phyloP scores from a whole-genome alignment of 257 asterid genomes.

The Solanum commersonii region DNA sequence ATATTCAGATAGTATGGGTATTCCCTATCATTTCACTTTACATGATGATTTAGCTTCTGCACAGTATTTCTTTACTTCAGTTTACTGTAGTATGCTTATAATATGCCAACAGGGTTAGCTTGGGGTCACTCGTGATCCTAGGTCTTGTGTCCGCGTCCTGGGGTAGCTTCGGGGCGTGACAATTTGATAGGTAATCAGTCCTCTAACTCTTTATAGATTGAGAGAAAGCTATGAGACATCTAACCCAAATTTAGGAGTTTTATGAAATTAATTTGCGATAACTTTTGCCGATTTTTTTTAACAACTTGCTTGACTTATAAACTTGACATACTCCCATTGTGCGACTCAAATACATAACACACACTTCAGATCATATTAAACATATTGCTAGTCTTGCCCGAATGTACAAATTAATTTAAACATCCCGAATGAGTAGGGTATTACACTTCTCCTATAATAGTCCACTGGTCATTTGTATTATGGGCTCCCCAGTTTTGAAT shows the following conservation, averaged over 20 bases:
- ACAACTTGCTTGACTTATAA: not conserved
- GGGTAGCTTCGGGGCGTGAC: too few relatives aligned
- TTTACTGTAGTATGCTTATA: too few relatives aligned
- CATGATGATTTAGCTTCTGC: too few relatives aligned
- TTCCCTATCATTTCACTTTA: too few relatives aligned
- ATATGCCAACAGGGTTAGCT: too few relatives aligned
- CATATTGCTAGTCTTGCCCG: too few relatives aligned
- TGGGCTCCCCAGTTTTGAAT: not conserved
- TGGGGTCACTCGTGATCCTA: too few relatives aligned
- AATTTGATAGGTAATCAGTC: not conserved
- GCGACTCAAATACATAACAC: not conserved
- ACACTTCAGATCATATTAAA: not conserved
- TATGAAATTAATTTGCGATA: not conserved
- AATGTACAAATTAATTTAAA: not conserved
- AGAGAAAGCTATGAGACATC: not conserved
- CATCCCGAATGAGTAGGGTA: not conserved
- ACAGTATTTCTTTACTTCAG: too few relatives aligned
- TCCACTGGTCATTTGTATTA: not conserved
- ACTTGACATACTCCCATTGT: not conserved
- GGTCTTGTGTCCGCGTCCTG: too few relatives aligned
- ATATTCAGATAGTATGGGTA: too few relatives aligned
- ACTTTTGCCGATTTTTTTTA: not conserved
- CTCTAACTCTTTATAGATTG: not conserved
- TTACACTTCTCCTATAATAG: not conserved
- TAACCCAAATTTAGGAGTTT: not conserved